Base-by-base conservation (phyloP, 1,284 basidiomycete genomes). In the Apiotrichum sp. region DNA sequence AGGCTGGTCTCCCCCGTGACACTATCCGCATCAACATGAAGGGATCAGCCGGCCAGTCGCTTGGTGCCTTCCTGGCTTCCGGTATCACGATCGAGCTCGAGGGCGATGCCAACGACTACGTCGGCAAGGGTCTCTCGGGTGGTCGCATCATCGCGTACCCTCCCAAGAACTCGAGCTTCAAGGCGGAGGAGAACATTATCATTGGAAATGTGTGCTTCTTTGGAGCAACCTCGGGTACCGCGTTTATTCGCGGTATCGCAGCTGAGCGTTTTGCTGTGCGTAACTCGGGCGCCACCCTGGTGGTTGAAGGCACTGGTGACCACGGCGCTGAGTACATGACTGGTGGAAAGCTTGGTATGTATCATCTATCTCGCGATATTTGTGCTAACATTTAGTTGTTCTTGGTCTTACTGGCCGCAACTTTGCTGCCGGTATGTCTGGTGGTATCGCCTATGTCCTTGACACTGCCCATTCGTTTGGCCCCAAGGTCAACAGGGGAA, bases 351-450 rank as follows among this genome's bases (percentile, higher is more conserved):
- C 86, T 96, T 56, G 89, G 29, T 29, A 29, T 29, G 29, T 29
- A 29, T 29, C 29, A 29, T 29, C 29, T 29, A 29, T 29, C 29
- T 29, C 29, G 2, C 3, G 29, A 29, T 29, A 29, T 29, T 29
- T 29, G 29, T 29, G 29, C 29, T 29, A 29, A 29, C 29, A 29
- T 29, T 29, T 29, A 29, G 29, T 95, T 55, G 84, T 95, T 57
- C 85, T 96, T 38, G 92, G 93, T 48, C 83, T 83, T 39, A 91
- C 92, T 14, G 93, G 93, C 14, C 86, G 93, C 61, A 97, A 97
- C 81, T 96, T 96, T 70, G 93, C 93, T 41, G 93, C 93, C 40
- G 93, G 93, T 58, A 96, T 97, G 92, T 92, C 89, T 60, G 93
- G 93, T 62, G 93, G 93, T 67, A 95, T 96, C 73, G 92, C 93